Conservation (phyloP, 1,284 basidiomycete species). For the Apiotrichum montevideense region DNA sequence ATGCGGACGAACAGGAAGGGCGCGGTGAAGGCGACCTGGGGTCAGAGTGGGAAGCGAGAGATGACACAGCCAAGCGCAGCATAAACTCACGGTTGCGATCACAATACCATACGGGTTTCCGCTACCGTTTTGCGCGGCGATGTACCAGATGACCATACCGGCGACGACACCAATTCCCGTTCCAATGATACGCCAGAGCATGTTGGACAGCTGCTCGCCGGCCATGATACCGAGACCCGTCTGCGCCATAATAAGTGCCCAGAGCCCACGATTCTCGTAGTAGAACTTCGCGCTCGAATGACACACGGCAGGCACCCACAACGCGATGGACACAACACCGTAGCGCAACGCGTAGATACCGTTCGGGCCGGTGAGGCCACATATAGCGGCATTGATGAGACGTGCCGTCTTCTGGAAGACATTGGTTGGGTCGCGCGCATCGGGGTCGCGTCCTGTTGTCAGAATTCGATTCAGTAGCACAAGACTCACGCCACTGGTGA, state of each 20-base stretch:
- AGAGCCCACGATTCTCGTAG: constrained; percentile 47
- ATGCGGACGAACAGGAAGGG: constrained; percentile 56
- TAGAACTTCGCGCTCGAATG: constrained; percentile 45
- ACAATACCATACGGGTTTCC: constrained; percentile 59
- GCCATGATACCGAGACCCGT: constrained; percentile 58
- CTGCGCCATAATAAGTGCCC: constrained; percentile 63
- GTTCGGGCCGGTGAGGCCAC: constrained; percentile 25
- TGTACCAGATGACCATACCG: constrained; percentile 56
- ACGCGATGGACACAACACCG: constrained; percentile 52
- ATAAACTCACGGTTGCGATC: constrained; percentile 50
- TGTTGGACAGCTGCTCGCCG: constrained; percentile 58
- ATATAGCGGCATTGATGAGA: constrained; percentile 17
- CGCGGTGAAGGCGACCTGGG: constrained; percentile 49
- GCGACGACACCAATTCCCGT: constrained; percentile 50
- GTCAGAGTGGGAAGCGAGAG: not conserved
- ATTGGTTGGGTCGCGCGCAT: constrained; percentile 39
- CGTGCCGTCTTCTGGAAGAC: constrained; percentile 32
- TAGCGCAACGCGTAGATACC: constrained; percentile 56
- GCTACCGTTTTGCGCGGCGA: constrained; percentile 50
- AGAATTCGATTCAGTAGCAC: not conserved
- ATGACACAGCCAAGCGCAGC: no score
- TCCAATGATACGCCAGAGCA: constrained; percentile 52
- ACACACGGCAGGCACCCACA: constrained; percentile 57
- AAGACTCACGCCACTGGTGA: not conserved
- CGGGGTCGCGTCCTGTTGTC: constrained; percentile 25